Evolutionary conservation across 169 alveolate genomes (phyloP), one percentile per base, ranked within the genome.

Genomic region (Cryptosporidium parvum): DNA sequence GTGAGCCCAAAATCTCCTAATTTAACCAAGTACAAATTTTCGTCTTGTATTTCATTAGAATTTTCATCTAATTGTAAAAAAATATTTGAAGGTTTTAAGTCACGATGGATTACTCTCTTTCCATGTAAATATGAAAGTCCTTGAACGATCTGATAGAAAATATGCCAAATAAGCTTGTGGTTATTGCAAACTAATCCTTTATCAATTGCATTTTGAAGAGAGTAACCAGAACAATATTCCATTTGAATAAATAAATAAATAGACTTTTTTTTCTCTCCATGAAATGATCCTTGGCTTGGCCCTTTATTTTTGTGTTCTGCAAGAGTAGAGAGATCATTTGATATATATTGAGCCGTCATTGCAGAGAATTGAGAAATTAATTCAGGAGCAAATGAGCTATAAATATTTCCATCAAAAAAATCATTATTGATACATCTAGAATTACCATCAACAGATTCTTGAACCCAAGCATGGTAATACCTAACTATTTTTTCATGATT

Each of bases 1-100:
- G 97, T 94, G 39, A 94, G 94, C 5, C 97, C 97, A 67, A 94
- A 94, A 61, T 94, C 97, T 33, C 97, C 97, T 45, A 94, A 84
- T 91, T 94, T 94, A 31, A 94, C 93, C 62, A 93, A 70, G 14
- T 42, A 62, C 67, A 75, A 80, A 42, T 62, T 39, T n/a, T 80
- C 35, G 26, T 61, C 39, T 51, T 44, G 65, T 18, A 18, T 26
- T 26, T 80, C 80, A 26, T 23, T 65, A 4, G 44, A 0, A 67
- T 94, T 91, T 31, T 86, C 94, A 56, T 92, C 94, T 14, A 93
- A 85, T 75, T 94, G 93, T 42, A 94, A 85, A 84, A 94, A 94
- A 31, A 94, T 94, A 91, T 94, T 94, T 23, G 96, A 94, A 18
- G 97, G 97, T 69, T 94, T 94, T 35, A 94, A 85, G 70, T 94